Conservation (phyloP, 371 early-diverging fungal species). For the Coelomomyces lativittatus region DNA sequence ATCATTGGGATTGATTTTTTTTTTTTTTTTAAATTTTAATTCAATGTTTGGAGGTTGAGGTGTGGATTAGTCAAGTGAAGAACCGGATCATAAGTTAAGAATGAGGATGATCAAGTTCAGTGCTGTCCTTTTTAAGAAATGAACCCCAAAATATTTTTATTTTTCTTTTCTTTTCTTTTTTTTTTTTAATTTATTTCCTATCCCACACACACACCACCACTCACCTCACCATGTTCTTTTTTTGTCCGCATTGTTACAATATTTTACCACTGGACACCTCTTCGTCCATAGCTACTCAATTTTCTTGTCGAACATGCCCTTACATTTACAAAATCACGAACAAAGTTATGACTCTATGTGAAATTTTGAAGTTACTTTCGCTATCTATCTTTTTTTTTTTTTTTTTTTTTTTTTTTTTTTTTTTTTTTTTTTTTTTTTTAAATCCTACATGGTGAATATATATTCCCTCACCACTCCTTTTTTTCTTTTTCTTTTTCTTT, state of each 20-base stretch:
- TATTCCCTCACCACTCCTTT: neutral
- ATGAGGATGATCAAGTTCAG: too few relatives aligned
- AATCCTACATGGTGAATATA: neutral
- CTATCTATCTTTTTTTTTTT: too few relatives aligned
- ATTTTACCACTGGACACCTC: slow-evolving; percentile 57
- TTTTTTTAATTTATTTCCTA: too few relatives aligned
- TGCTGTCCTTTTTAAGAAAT: too few relatives aligned
- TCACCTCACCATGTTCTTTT: slow-evolving; percentile 37
- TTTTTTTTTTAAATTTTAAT: too few relatives aligned
- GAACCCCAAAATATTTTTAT: too few relatives aligned
- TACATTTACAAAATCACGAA: slow-evolving; percentile 51
- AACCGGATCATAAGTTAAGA: too few relatives aligned
- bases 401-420: neutral
- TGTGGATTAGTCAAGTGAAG: too few relatives aligned
- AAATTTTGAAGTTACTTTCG: too few relatives aligned
- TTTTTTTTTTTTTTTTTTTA: neutral
- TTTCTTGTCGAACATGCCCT: slow-evolving; percentile 75
- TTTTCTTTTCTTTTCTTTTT: too few relatives aligned
- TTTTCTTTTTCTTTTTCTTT: neutral
- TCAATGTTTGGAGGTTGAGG: too few relatives aligned
- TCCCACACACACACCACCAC: neutral
- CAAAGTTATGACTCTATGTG: slow-evolving; percentile 9
- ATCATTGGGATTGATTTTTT: too few relatives aligned
- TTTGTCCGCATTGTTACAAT: slow-evolving; percentile 75
- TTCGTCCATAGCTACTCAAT: slow-evolving; percentile 47